Base-by-base conservation (phyloP, 1,284 basidiomycete species). In the Tremellales sp. region DNA sequence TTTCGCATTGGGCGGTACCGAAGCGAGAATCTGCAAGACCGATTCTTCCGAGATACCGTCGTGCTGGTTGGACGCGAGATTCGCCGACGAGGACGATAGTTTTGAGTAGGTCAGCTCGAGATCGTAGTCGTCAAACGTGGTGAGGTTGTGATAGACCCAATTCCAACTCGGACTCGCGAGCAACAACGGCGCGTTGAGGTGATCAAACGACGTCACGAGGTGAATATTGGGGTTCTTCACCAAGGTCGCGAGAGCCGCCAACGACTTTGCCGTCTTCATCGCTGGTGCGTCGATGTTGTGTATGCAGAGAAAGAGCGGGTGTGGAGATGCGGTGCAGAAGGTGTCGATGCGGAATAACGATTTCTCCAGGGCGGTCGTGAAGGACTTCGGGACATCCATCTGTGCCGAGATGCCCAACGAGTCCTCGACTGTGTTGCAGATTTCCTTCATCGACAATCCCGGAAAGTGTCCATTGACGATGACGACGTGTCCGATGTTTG, bases 81-180 rank as follows among this genome's bases (percentile, higher is more conserved):
- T 6, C 5, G 41, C 51, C 21, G 50, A 53, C 21, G 54, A 53
- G 24, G 66, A 63, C 12, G 63, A 64, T 31, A 63, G 58, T 6
- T 54, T 66, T 32, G 58, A 65, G 43, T 64, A 72, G 18, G 81
- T 76, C 43, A 85, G 79, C 68, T 95, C 92, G 50, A 80, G 76
- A 62, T 86, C 83, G 73, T 93, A 94, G 2, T 86, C 77, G 21
- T 76, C 76, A 56, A 88, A 83, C 0, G 92, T 94, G 2, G 89
- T 86, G 14, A 86, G 68, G 66, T 91, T 86, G 70, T 94, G 88
- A 81, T 87, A 91, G 13, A 93, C 73, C 83, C 87, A 93, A 5
- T 83, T 78, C 70, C 85, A 89, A 1, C 85, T 85, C 27, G 80
- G 53, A 5, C 43, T 47, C 0, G 56, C 13, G 56, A 86, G 93